Base-by-base conservation (phyloP, 2,329 filamentous ascomycete species). In the Berkeleyomyces rouxiae region DNA sequence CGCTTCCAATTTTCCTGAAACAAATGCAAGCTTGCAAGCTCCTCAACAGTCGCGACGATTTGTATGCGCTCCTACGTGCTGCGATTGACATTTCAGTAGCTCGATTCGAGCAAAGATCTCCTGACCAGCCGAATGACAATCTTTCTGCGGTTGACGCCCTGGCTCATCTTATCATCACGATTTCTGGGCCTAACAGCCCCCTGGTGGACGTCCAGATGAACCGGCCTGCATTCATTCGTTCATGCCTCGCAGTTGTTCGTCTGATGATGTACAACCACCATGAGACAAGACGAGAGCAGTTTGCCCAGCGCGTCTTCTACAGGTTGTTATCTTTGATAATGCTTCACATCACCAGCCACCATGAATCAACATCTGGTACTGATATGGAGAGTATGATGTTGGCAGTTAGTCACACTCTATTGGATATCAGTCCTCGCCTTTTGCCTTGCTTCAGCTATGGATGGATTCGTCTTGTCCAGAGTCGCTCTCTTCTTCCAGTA, bases 261-360 rank as follows among this genome's bases (percentile, higher is more conserved):
- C 75, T 99, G 63, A 81, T 96, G 3, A 79, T 96, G 65, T 92
- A 88, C 71, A 85, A 93, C 68, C 90, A 97, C 70, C 86, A 95
- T 69, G 80, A 87, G 63, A 88, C 85, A 72, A 83, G 86, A 55
- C 87, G 84, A 3, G 90, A 96, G 61, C 81, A 79, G 46, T 91
- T 95, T 76, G 92, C 90, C 69, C 87, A 92, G 70, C 85, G 89
- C 66, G 85, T 95, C 39, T 97, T 96, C 77, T 93, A 91, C 80
- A 85, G 92, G 55, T 79, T 99, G 49, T 87, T 96, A 70, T 92
- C 90, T 0, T 77, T 87, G 69, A 23, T 65, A 11, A 79, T 96
- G 58, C 79, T 99, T 3, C 88, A 87, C 71, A 86, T 93, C 68
- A 79, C 79, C 10, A 78, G 84, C 65, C 79, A 85, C 63, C 39